phyloP scores from a whole-genome alignment of 2,329 filamentous ascomycete genomes.

The Fusarium sulawesiense region DNA sequence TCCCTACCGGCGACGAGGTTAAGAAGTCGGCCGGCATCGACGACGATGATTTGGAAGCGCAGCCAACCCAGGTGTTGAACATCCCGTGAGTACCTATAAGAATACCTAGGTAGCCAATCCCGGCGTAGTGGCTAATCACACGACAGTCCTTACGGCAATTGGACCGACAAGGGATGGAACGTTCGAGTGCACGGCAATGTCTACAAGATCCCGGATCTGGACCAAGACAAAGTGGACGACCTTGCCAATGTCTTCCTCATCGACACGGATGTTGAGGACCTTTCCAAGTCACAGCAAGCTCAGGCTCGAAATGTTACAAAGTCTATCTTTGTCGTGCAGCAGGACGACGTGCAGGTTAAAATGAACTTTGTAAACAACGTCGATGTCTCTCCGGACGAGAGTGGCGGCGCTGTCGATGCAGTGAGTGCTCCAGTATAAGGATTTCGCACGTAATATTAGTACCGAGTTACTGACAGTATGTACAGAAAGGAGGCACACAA shows the following conservation, averaged over 20 bases:
- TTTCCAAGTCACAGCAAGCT: constrained; percentile 68
- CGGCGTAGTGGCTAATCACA: not conserved
- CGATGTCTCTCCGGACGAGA: constrained; percentile 62
- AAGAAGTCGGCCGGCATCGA: constrained; percentile 70
- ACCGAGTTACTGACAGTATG: constrained; percentile 4
- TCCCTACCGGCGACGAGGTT: constrained; percentile 72
- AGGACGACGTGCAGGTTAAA: constrained; percentile 71
- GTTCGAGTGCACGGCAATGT: constrained; percentile 82
- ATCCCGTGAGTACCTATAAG: constrained; percentile 60
- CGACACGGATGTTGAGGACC: constrained; percentile 68
- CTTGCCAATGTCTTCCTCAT: constrained; percentile 78
- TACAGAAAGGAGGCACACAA: constrained; percentile 67
- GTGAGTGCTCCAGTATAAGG: constrained; percentile 33
- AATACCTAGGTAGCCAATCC: not conserved
- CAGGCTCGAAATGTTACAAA: constrained; percentile 80
- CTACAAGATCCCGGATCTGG: constrained; percentile 81
- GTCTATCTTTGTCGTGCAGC: constrained; percentile 80
- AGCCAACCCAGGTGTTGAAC: constrained; percentile 77
- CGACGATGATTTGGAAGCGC: constrained; percentile 66
- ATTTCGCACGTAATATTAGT: not conserved
- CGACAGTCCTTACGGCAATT: constrained; percentile 74
- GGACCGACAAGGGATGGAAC: constrained; percentile 81
- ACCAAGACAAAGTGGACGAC: constrained; percentile 71
- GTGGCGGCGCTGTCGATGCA: constrained; percentile 63
- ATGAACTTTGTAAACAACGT: constrained; percentile 66